phyloP scores from a whole-genome alignment of 2,329 filamentous ascomycete species.

The Cladosporium sp. region DNA sequence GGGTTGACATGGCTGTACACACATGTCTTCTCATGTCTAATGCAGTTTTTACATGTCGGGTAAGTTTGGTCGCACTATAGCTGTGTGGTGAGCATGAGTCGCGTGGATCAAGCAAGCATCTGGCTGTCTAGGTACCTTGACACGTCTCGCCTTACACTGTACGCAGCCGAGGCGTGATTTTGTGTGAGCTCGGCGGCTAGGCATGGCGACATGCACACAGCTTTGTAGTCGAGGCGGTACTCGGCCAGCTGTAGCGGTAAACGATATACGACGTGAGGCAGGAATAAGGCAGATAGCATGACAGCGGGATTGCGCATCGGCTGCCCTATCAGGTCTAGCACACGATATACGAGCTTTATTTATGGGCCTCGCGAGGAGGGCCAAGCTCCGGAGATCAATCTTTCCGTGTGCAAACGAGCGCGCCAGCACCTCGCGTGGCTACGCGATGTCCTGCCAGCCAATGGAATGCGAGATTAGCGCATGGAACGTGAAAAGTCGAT shows the following conservation, averaged over 20 bases:
- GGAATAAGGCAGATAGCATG: not conserved
- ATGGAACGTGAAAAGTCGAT: conserved; percentile 20
- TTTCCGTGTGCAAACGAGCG: not conserved
- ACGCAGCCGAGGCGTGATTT: conserved; percentile 33
- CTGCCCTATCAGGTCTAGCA: not conserved
- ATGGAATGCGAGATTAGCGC: conserved; percentile 11
- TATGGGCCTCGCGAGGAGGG: conserved; percentile 13
- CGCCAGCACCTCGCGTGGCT: not conserved
- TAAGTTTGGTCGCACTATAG: conserved; percentile 33
- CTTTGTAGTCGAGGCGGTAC: not conserved
- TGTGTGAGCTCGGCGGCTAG: conserved; percentile 33
- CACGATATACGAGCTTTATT: conserved; percentile 14
- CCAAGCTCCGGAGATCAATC: conserved; percentile 13
- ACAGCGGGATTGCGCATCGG: conserved; percentile 1
- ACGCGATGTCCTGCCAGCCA: conserved; percentile 9
- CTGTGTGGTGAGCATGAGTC: conserved; percentile 5
- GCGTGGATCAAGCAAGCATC: not conserved
- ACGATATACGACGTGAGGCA: conserved; percentile 17
- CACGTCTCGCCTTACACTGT: conserved; percentile 33
- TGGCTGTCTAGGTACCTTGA: conserved; percentile 30
- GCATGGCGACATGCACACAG: conserved; percentile 26
- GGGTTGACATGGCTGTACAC: conserved; percentile 24
- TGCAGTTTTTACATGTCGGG: conserved; percentile 34
- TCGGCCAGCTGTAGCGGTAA: not conserved
- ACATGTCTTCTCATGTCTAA: conserved; percentile 31